phyloP scores from a whole-genome alignment of 495 filamentous ascomycete species.

The Penicillium odoratum region DNA sequence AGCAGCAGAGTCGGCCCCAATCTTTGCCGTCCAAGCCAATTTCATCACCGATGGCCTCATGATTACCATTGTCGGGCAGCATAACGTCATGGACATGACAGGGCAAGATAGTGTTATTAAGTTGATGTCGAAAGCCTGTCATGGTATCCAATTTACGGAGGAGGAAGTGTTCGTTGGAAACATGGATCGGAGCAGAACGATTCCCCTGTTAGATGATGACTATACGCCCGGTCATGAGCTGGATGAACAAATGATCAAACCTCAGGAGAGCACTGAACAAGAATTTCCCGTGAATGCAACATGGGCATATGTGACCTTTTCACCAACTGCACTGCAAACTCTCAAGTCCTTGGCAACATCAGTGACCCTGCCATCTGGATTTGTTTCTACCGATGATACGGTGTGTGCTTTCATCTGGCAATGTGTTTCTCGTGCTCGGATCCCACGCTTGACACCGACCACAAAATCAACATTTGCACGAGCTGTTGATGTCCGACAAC shows the following conservation, averaged over 20 bases:
- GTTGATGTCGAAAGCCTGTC: constrained; percentile 55
- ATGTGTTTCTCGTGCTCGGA: constrained; percentile 45
- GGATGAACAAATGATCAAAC: constrained; percentile 32
- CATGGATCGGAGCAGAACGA: constrained; percentile 36
- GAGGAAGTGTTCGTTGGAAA: constrained; percentile 50
- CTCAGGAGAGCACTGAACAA: neutral
- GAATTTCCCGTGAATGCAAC: neutral
- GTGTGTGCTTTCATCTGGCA: constrained; percentile 56
- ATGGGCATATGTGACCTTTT: constrained; percentile 13
- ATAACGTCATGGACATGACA: constrained; percentile 54
- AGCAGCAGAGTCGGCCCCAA: constrained; percentile 32
- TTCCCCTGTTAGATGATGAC: constrained; percentile 41
- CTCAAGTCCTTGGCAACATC: constrained; percentile 45
- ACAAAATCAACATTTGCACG: constrained; percentile 42
- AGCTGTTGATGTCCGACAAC: constrained; percentile 51
- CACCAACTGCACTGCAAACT: constrained; percentile 24
- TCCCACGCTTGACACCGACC: constrained; percentile 34
- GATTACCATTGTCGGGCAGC: constrained; percentile 48
- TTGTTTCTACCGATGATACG: constrained; percentile 55
- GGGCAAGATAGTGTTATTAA: constrained; percentile 53
- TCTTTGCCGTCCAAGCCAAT: constrained; percentile 53
- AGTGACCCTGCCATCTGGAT: constrained; percentile 17
- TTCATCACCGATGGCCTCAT: constrained; percentile 52
- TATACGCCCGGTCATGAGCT: constrained; percentile 33
- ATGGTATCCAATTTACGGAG: constrained; percentile 40